Evolutionary conservation across 202 grass and related monocot species (phyloP).

Genomic region (Schoenoplectus tabernaemontani): DNA sequence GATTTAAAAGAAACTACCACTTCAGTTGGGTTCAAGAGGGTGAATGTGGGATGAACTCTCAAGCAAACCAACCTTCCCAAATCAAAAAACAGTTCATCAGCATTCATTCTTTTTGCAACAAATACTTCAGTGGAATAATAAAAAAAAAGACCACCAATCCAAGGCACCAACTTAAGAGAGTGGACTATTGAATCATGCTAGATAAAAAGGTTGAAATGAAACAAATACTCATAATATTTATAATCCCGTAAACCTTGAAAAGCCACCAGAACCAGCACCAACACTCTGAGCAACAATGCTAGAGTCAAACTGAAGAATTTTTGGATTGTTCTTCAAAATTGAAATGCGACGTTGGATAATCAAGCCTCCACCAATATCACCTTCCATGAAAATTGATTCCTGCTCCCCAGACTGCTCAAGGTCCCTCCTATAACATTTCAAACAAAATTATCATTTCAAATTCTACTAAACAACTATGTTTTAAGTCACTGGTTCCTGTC

Average conservation of each 20-base stretch:
- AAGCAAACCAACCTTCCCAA: constrained; percentile 83
- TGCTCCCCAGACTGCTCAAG: constrained; percentile 68
- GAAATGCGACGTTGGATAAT: constrained; percentile 70
- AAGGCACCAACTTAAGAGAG: too few species aligned
- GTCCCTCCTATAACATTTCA: constrained; percentile 43
- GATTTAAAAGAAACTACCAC: constrained; percentile 59
- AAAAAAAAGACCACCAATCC: not conserved
- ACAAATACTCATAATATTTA: not conserved
- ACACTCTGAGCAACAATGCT: constrained; percentile 75
- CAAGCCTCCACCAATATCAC: constrained; percentile 83
- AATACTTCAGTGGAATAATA: not conserved
- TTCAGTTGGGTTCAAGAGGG: constrained; percentile 76
- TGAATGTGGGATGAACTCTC: constrained; percentile 85
- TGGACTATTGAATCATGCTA: not conserved
- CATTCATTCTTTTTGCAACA: not conserved
- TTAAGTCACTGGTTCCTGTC: too few species aligned
- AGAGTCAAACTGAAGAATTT: constrained; percentile 62
- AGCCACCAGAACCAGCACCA: constrained; percentile 87
- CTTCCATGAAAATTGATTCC: constrained; percentile 88
- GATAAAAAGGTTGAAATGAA: not conserved
- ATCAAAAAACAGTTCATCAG: constrained; percentile 9
- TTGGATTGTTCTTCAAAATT: constrained; percentile 53
- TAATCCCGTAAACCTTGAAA: constrained; percentile 61
- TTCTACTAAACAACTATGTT: too few species aligned
- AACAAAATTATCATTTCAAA: constrained; percentile 13